Evolutionary conservation across 768 basidiomycete genomes (phyloP).

Genomic region (Lyophyllum atratum): DNA sequence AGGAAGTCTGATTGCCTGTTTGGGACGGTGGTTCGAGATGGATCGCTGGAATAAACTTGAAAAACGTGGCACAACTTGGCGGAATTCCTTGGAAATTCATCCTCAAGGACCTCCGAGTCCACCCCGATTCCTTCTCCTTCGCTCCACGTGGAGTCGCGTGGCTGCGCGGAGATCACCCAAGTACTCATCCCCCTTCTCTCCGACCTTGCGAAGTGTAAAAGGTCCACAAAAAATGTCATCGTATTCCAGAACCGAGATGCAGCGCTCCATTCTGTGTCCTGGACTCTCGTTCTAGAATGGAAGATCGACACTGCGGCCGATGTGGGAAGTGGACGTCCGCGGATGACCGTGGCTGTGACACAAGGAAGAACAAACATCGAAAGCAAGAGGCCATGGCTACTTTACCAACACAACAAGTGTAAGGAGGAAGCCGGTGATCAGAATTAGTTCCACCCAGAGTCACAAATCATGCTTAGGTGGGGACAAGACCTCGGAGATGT

Average conservation of each 20-base stretch:
- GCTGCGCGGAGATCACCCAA: background rate
- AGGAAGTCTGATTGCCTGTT: constrained; percentile 12
- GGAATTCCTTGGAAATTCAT: background rate
- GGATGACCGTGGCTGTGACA: background rate
- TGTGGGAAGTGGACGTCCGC: background rate
- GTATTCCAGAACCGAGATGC: background rate
- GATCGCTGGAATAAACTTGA: background rate
- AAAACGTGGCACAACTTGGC: constrained; percentile 5
- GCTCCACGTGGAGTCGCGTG: constrained; percentile 16
- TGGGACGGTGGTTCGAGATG: background rate
- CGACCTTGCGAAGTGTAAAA: background rate
- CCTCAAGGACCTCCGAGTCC: background rate
- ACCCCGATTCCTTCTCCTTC: background rate
- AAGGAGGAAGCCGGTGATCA: background rate
- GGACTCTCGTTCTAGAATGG: background rate
- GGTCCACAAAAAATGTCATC: background rate
- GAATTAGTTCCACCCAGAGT: background rate
- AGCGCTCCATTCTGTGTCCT: background rate
- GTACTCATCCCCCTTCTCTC: background rate
- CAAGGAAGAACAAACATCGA: background rate
- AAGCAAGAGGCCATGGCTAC: background rate
- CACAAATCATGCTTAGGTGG: background rate
- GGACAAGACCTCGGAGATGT: background rate
- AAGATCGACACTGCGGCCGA: background rate
- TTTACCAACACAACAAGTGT: background rate